phyloP scores from a whole-genome alignment of 345 rosid species.

The Lepidium africanum region DNA sequence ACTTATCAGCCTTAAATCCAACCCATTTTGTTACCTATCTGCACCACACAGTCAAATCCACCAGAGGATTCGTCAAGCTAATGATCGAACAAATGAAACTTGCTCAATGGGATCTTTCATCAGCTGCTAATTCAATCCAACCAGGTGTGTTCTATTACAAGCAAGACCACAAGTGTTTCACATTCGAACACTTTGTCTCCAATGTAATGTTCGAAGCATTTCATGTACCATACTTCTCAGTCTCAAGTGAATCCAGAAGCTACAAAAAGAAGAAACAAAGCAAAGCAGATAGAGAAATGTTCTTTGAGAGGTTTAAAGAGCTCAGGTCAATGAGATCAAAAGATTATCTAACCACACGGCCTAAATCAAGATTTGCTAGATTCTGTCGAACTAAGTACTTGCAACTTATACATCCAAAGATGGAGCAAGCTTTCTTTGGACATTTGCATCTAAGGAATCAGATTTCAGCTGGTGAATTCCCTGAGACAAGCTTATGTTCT shows the following conservation, averaged over 20 bases:
- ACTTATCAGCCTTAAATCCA: conserved; percentile 41
- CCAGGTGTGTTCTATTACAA: conserved; percentile 52
- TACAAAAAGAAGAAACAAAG: conserved; percentile 22
- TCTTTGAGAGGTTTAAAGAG: conserved; percentile 57
- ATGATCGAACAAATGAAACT: conserved; percentile 64
- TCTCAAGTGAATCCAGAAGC: conserved; percentile 35
- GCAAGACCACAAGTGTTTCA: conserved; percentile 68
- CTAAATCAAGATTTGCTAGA: conserved; percentile 66
- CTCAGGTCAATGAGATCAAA: conserved; percentile 45
- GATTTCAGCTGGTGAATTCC: conserved; percentile 49
- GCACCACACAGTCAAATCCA: conserved; percentile 54
- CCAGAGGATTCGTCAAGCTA: conserved; percentile 57
- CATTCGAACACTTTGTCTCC: conserved; percentile 70
- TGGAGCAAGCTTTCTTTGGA: conserved; percentile 72
- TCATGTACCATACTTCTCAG: conserved; percentile 40
- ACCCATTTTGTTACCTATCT: conserved; percentile 51
- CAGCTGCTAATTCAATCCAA: conserved; percentile 58
- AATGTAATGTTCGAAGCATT: conserved; percentile 62
- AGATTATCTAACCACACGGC: conserved; percentile 43
- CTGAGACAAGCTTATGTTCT: conserved; percentile 45
- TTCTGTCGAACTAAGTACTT: conserved; percentile 62
- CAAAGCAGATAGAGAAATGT: conserved; percentile 28
- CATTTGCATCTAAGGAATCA: conserved; percentile 42
- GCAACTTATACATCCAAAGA: conserved; percentile 65
- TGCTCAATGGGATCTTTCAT: conserved; percentile 61